Evolutionary conservation across 2,329 filamentous ascomycete genomes (phyloP), one percentile per base, ranked within the genome.

Genomic region (Xylaria digitata): DNA sequence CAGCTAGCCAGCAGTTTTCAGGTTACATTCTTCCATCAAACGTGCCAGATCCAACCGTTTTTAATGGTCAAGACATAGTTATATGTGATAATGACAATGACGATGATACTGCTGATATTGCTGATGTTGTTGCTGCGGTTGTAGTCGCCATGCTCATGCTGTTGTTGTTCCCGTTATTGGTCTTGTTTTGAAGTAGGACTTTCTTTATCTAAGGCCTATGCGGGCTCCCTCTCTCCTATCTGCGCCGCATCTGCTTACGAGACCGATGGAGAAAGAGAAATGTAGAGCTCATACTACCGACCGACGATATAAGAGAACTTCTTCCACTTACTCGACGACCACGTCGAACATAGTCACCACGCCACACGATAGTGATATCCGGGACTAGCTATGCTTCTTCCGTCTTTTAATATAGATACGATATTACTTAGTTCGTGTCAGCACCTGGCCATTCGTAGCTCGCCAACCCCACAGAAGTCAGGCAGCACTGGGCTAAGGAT

Each of bases 301-400:
- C 54, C 40, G 34, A 54, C 23, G 49, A 55, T 40, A 61, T 43
- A 53, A 54, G 45, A 52, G 42, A 61, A 55, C 43, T 56, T 52
- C 19, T 43, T 64, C 57, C 42, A 69, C 67, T 69, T 69, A 69
- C 67, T 45, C 52, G 21, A 57, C 52, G n/a, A 57, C n/a, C 46
- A 46, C 53, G 43, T 58, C 46, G 34, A 58, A 67, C 67, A 69
- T 69, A 67, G 53, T 65, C 61, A 69, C 66, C 48, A 61, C 57
- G 67, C 66, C 48, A 59, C 56, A 55, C n/a, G 32, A 37, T 30
- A 45, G 49, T 55, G 42, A 61, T 40, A 52, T 63, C 26, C 54
- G 23, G 30, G 17, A 32, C 19, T 40, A 23, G 15, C 23, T 54
- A 46, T 49, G 21, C 40, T 52, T 21, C 34, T n/a, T 53, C 13